phyloP scores from a whole-genome alignment of 2,329 filamentous ascomycete species.

The Botrytis fabae region DNA sequence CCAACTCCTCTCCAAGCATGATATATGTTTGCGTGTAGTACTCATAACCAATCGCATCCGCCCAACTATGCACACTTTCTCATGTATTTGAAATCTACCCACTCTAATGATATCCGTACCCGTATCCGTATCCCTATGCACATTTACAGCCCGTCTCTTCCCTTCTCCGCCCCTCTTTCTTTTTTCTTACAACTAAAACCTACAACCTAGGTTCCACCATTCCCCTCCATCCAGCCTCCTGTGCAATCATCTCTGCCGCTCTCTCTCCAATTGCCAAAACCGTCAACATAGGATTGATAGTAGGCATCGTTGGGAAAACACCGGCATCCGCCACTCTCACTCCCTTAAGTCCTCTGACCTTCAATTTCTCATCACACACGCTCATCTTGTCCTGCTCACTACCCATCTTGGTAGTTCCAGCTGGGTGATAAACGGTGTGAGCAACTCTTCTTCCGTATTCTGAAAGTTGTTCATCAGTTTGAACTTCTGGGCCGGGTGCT shows the following conservation, averaged over 20 bases:
- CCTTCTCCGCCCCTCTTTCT: not conserved
- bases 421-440: constrained; percentile 89
- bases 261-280: constrained; percentile 82
- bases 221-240: constrained; percentile 64
- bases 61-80: not conserved
- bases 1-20: not conserved
- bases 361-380: constrained; percentile 76
- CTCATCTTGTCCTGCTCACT: constrained; percentile 68
- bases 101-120: not conserved
- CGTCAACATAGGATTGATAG: constrained; percentile 88
- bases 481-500: constrained; percentile 45
- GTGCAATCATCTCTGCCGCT: constrained; percentile 78
- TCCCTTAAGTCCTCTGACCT: constrained; percentile 69
- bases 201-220: constrained; percentile 37
- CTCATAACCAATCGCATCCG: not conserved
- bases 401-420: constrained; percentile 89
- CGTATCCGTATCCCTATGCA: not conserved
- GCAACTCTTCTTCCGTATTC: constrained; percentile 80
- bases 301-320: constrained; percentile 84
- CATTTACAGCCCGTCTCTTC: not conserved
- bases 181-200: not conserved
- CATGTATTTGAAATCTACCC: not conserved
- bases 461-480: constrained; percentile 76
- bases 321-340: constrained; percentile 83
- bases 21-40: not conserved